Base-by-base conservation (phyloP, 495 filamentous ascomycete genomes). In the Trichodelitschia bisporula region DNA sequence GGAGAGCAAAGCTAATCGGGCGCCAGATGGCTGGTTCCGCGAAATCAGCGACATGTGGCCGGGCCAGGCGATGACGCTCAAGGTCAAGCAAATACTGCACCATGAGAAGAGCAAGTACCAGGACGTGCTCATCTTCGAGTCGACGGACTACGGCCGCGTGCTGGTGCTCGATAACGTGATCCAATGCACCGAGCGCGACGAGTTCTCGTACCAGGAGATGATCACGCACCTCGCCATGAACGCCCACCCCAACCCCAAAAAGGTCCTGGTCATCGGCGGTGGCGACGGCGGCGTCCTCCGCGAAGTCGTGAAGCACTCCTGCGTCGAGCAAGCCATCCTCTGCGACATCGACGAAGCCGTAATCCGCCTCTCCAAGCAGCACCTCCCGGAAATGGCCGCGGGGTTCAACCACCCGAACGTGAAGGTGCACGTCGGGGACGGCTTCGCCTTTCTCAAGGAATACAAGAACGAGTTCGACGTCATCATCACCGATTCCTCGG, bases 171-270 rank as follows among this genome's bases (percentile, higher is more conserved):
- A 99, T 64, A 92, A 92, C 48, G 86, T 91, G 50, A 93, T 99
- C 54, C 86, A 95, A 57, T 80, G 72, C 62, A 93, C 86, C 34
- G 86, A 95, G 68, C 66, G 82, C 25, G 89, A 99, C 49, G 89
- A 99, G 61, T 95, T 95, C 64, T 72, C 78, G 56, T 95, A 95
- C 69, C 89, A 99, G 59, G 89, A 99, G 68, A 99, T 99, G 86
- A 99, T 99, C 58, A 79, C 86, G 35, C 82, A 99, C 57, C 65
- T 95, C 31, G 86, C 79, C 55, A 83, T 99, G 77, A 89, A 89
- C 66, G 78, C 86, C 15, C 86, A 95, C 66, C 89, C 84, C 40
- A 67, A 86, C 59, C 86, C 86, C 43, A 82, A 92, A 70, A 84
- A 82, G 59, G 83, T 95, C 31, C 70, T 99, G 21, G 86, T 99